A percentile compares a stretch with the other conserved stretches of the same genome.
phyloP scores from a whole-genome alignment of 2,329 filamentous ascomycete species.

The Ceratocystis albifundus region DNA sequence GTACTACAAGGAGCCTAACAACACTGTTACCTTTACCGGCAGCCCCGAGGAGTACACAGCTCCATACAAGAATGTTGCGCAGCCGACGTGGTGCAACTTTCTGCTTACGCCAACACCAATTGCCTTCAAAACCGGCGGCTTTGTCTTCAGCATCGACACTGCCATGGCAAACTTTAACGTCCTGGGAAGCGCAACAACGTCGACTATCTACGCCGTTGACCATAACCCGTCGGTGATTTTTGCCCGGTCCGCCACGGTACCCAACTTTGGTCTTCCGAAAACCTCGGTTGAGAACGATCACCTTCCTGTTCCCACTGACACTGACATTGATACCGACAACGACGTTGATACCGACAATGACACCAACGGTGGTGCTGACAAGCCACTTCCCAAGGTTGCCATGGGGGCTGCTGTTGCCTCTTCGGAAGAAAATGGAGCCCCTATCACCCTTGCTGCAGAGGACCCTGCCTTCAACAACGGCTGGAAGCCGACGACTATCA shows the following conservation, averaged over 20 bases:
- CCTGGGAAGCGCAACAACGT: slow-evolving; percentile 27
- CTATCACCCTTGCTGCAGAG: not conserved
- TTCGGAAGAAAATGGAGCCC: not conserved
- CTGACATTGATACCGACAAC: not conserved
- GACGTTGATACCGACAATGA: too few species aligned
- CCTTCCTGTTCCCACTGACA: slow-evolving; percentile 3
- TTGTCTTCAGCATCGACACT: slow-evolving; percentile 17
- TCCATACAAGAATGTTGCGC: slow-evolving; percentile 34
- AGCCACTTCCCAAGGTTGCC: not conserved
- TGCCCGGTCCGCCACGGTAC: slow-evolving; percentile 31
- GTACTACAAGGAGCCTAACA: slow-evolving; percentile 34
- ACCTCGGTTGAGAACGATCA: slow-evolving; percentile 14
- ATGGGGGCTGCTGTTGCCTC: slow-evolving; percentile 6
- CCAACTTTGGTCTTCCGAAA: slow-evolving; percentile 30
- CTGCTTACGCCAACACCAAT: slow-evolving; percentile 15
- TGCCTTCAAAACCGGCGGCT: slow-evolving; percentile 21
- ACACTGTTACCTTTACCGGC: slow-evolving; percentile 39
- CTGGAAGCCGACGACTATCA: not conserved
- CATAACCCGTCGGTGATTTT: slow-evolving; percentile 43
- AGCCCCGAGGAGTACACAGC: slow-evolving; percentile 38
- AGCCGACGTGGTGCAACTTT: slow-evolving; percentile 32
- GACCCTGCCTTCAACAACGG: not conserved
- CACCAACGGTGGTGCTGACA: too few species aligned
- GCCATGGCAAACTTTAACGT: slow-evolving; percentile 19
- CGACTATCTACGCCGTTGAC: slow-evolving; percentile 42